Evolutionary conservation across 441 rosid species (phyloP), one percentile per base, ranked within the genome.

Genomic region (Francoa sonchifolia): DNA sequence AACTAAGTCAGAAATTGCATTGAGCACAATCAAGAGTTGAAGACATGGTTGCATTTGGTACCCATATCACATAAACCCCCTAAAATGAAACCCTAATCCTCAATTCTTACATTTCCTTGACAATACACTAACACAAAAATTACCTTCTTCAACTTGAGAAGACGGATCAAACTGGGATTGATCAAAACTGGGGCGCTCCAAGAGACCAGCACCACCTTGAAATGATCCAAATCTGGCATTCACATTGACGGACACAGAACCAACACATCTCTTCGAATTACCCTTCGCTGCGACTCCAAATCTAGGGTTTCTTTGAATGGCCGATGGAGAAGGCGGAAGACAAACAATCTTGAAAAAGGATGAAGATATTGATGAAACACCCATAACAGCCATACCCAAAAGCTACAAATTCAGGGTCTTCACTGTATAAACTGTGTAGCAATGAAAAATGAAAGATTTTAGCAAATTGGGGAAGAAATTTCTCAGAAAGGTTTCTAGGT

Each of bases 121-220:
- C 3, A 28, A 20, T 31, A 29, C 15, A 11, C 10, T 12, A 32
- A 11, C 16, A 11, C 4, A 15, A 17, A 30, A 1, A n/a, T 18
- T 8, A 51, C 67, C 67, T 61, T 50, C 39, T n/a, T 50, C 52
- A 41, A 42, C 58, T 37, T 55, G 50, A 8, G 58, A 10, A 17
- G 50, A 19, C 40, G 62, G 54, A 12, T 61, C 62, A 32, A 37
- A 51, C 11, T 55, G 50, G 28, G 67, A 55, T 33, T 41, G 67
- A 39, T 55, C 58, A 10, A 46, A 55, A 26, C 16, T 17, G 16
- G 67, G 62, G 33, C 46, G 48, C 25, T 62, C 58, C 28, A 62
- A 18, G 14, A 55, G 42, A 13, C 62, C 54, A 27, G 54, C 42
- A 29, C 50, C 62, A 12, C 67, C 58, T 42, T 44, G 49, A n/a